Percentiles rank a stretch among this genome's conserved stretches.
These are phyloP conservation scores for Cladorrhinum sp. DNA, from an alignment of 2,329 filamentous ascomycete species.

Conservation along the genomic window DNA sequence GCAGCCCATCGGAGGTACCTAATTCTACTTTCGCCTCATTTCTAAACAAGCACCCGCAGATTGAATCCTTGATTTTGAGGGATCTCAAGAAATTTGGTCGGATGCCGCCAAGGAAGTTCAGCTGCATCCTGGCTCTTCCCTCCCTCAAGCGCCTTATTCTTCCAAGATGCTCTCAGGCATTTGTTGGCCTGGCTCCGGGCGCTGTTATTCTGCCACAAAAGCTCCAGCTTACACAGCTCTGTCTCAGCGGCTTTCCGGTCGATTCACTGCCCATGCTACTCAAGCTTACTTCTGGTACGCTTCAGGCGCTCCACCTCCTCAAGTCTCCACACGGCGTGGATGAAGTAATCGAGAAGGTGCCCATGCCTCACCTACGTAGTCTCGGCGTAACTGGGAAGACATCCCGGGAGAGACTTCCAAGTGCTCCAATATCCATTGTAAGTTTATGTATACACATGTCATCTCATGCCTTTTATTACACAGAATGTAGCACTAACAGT, in stretches of 20 bases:
- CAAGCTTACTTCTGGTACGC: not conserved
- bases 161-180: no score
- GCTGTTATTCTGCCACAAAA: not conserved
- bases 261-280: not conserved
- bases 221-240: constrained; percentile 14
- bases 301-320: constrained; percentile 10
- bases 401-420: not conserved
- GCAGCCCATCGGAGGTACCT: constrained; percentile 13
- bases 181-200: no score
- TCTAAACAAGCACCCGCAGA: constrained; percentile 15
- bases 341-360: not conserved
- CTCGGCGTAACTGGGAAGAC: not conserved
- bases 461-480: not conserved
- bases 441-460: constrained; percentile 7
- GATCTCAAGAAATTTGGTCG: constrained; percentile 16
- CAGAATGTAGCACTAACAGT: not conserved
- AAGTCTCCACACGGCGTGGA: not conserved
- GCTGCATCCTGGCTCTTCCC: constrained; percentile 16
- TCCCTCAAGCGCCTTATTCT: constrained; percentile 19
- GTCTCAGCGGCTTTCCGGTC: not conserved
- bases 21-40: constrained; percentile 17
- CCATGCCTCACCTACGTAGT: not conserved
- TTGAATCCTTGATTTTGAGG: constrained; percentile 17
- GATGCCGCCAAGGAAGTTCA: constrained; percentile 10
- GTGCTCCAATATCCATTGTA: not conserved